Evolutionary conservation across 2,329 filamentous ascomycete species (phyloP).

Genomic region (Pseudogymnoascus sp.): DNA sequence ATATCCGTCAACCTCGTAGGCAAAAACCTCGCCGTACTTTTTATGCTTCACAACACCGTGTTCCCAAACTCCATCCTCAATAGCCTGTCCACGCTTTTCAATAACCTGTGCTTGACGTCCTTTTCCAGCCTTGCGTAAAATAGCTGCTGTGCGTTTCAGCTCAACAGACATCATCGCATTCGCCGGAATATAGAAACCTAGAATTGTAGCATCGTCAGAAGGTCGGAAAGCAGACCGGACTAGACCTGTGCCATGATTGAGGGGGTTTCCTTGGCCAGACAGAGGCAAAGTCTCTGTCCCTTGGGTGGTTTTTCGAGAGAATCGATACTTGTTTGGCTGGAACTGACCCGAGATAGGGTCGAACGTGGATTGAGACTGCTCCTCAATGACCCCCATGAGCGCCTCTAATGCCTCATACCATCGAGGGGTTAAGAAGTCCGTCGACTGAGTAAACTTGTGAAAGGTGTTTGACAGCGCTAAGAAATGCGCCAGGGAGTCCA

Average conservation of each 20-base stretch:
- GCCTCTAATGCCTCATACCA: conserved; percentile 75
- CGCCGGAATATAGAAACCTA: conserved; percentile 89
- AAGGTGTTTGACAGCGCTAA: conserved; percentile 81
- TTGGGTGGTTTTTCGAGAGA: conserved; percentile 68
- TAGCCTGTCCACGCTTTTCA: conserved; percentile 50
- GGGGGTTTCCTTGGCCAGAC: conserved; percentile 78
- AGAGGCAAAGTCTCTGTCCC: conserved; percentile 89
- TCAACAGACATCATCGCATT: conserved; percentile 97
- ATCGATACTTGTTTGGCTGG: conserved; percentile 72
- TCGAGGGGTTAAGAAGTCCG: conserved; percentile 66
- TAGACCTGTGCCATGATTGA: conserved; percentile 75
- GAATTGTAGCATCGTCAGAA: conserved; percentile 87
- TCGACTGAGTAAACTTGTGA: conserved; percentile 68
- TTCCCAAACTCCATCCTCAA: conserved; percentile 72
- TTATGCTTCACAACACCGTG: conserved; percentile 73
- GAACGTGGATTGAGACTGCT: conserved; percentile 78
- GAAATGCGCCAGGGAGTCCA: conserved; percentile 91
- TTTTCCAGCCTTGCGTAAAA: conserved; percentile 54
- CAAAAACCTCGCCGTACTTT: conserved; percentile 71
- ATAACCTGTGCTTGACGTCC: conserved; percentile 46
- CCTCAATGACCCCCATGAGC: conserved; percentile 62
- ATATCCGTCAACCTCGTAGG: conserved; percentile 82
- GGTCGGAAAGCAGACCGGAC: conserved; percentile 89
- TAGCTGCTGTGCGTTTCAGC: conserved; percentile 61
- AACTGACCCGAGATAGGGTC: conserved; percentile 56